Base-by-base conservation (phyloP, 2,329 filamentous ascomycete species). In the Fusarium temperatum region DNA sequence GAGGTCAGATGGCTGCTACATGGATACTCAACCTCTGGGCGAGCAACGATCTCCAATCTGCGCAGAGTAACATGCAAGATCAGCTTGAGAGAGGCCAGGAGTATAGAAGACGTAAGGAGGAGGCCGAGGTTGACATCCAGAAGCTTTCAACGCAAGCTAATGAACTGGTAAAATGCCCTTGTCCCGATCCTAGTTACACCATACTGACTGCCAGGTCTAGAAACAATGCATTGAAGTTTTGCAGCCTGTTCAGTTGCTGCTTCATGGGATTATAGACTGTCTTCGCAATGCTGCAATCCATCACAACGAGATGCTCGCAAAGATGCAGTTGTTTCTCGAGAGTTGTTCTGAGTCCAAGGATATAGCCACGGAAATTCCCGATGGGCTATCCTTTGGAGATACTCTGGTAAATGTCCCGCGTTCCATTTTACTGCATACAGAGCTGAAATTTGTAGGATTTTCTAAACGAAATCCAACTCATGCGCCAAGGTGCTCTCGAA, bases 21-120 rank as follows among this genome's bases (percentile, higher is more conserved):
- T 44, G 53, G 53, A 42, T 56, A 44, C 36, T 44, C 6, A 56
- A 44, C 22, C 53, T 42, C 26, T 56, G 53, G 53, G 38, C 53
- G 38, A 44, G 28, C 26, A 56, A 56, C 7, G 53, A 56, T 56
- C 38, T 56, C 6, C 53, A 56, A 56, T 42, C 53, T 15, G 53
- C 53, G 12, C 53, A 56, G 36, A 56, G 26, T 9, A 56, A 56
- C 53, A 44, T 56, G 53, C 53, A 56, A 56, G 36, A 56, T n/a
- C 53, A 56, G 26, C 38, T 56, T 20, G 53, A 56, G 22, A 20
- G 26, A 8, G 53, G 53, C 6, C 53, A 56, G 26, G 38, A 56
- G 38, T 56, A 56, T 3, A 56, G 53, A 15, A 18, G 53, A 24
- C 26, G 53, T 8, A 56, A 56, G 38, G 53, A 56, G 13, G 53